These are phyloP conservation scores for Lactarius sanguifluus DNA, from an alignment of 768 basidiomycete species.

Conservation along the genomic window DNA sequence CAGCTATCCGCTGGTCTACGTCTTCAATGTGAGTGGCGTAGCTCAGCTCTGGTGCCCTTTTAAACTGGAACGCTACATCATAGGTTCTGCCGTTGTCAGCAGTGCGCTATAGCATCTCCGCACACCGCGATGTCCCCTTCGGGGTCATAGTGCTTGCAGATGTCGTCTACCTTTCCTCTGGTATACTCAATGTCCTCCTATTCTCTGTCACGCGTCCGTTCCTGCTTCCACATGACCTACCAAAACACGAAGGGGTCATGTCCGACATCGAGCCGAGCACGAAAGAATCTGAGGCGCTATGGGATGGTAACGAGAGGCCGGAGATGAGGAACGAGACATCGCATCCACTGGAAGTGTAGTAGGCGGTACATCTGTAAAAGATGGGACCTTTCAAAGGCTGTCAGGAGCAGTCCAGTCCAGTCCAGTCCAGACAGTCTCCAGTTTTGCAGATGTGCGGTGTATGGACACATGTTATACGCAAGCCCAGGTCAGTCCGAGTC, in stretches of 20 bases:
- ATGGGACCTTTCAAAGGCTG: no score
- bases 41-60: not conserved
- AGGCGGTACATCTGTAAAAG: not conserved
- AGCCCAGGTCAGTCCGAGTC: not conserved
- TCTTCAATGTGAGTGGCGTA: slow-evolving; percentile 34
- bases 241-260: not conserved
- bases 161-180: slow-evolving; percentile 44
- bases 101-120: slow-evolving; percentile 42
- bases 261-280: slow-evolving; percentile 15
- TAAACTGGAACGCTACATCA: not conserved
- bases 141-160: slow-evolving; percentile 41
- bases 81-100: slow-evolving; percentile 43
- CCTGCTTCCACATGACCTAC: slow-evolving; percentile 35
- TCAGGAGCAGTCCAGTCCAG: no score
- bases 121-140: slow-evolving; percentile 35
- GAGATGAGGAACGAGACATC: not conserved
- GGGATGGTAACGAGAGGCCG: not conserved
- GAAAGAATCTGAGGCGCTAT: slow-evolving; percentile 18
- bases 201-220: slow-evolving; percentile 40
- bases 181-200: slow-evolving; percentile 45
- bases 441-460: no score
- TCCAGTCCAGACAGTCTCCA: no score
- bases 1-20: slow-evolving; percentile 49
- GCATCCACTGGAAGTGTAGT: not conserved
- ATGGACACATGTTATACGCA: not conserved